Conservation (phyloP, 169 alveolate genomes). For the Eimeria sp. region DNA sequence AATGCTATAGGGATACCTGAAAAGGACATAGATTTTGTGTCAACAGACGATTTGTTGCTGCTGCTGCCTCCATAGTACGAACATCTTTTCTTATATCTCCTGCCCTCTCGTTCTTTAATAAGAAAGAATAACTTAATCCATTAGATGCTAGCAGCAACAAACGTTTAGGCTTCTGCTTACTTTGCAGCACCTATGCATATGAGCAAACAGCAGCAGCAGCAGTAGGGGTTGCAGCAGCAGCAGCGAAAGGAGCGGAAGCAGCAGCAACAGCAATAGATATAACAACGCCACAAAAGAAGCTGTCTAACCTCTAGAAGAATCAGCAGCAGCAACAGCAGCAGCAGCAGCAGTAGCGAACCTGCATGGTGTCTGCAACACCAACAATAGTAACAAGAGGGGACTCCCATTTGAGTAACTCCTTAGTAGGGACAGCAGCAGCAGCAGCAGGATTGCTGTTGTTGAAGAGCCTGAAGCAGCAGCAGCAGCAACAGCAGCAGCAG, state of each 20-base stretch:
- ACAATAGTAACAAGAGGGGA: too few relatives aligned
- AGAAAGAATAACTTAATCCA: conserved; percentile 92
- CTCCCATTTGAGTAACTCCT: too few relatives aligned
- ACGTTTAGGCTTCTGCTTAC: conserved; percentile 97
- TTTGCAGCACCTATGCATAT: conserved; percentile 79
- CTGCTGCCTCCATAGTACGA: conserved; percentile 93
- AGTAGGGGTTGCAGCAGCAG: conserved; percentile 9
- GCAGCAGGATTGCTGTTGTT: too few relatives aligned
- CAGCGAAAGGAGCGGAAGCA: not conserved
- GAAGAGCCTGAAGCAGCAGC: too few relatives aligned
- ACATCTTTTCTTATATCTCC: conserved; percentile 95
- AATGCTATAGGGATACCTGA: not conserved
- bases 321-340: too few relatives aligned
- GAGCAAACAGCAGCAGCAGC: conserved; percentile 81
- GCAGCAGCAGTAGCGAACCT: too few relatives aligned
- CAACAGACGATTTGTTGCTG: not conserved
- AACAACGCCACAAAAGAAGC: too few relatives aligned
- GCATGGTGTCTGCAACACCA: too few relatives aligned
- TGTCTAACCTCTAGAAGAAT: too few relatives aligned
- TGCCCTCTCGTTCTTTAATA: conserved; percentile 93
- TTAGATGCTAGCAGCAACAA: conserved; percentile 93
- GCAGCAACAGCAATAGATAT: too few relatives aligned
- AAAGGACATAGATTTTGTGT: not conserved
- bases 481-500: too few relatives aligned
- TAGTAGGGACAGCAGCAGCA: too few relatives aligned